phyloP scores from a whole-genome alignment of 2,329 filamentous ascomycete genomes.

The Colletotrichum noveboracense region DNA sequence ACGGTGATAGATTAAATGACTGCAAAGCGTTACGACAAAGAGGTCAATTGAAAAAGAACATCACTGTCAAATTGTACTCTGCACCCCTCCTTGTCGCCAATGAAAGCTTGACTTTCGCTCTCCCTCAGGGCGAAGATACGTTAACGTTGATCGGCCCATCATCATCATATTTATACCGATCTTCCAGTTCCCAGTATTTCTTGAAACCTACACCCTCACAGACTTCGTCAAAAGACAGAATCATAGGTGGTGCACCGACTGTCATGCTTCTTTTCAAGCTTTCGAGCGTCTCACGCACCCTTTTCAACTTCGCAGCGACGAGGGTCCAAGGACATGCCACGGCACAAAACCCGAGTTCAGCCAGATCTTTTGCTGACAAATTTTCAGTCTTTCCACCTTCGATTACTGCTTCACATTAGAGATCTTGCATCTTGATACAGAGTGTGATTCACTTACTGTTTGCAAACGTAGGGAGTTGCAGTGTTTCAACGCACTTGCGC shows the following conservation, averaged over 20 bases:
- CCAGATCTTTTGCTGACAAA: slow-evolving; percentile 35
- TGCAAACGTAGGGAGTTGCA: slow-evolving; percentile 43
- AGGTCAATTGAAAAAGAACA: neutral
- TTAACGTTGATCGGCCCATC: neutral
- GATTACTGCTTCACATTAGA: slow-evolving; percentile 19
- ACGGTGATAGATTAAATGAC: neutral
- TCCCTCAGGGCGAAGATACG: neutral
- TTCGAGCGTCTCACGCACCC: slow-evolving; percentile 39
- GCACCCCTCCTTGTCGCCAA: neutral
- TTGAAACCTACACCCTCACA: slow-evolving; percentile 50
- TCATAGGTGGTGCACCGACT: slow-evolving; percentile 43
- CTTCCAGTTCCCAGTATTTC: slow-evolving; percentile 34
- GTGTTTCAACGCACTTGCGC: slow-evolving; percentile 38
- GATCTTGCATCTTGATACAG: neutral
- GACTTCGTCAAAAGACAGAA: slow-evolving; percentile 47
- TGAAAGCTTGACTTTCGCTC: neutral
- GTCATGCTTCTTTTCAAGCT: slow-evolving; percentile 45
- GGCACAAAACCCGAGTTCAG: slow-evolving; percentile 40
- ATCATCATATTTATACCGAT: neutral
- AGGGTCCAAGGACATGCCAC: slow-evolving; percentile 50
- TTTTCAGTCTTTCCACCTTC: slow-evolving; percentile 40
- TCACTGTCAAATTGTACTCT: neutral
- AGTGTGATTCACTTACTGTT: slow-evolving; percentile 27
- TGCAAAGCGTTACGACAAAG: neutral
- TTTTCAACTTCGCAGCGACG: slow-evolving; percentile 46